These are phyloP conservation scores for Phlebiopsis flavidoalba DNA, from an alignment of 768 basidiomycete species.

Conservation along the genomic window DNA sequence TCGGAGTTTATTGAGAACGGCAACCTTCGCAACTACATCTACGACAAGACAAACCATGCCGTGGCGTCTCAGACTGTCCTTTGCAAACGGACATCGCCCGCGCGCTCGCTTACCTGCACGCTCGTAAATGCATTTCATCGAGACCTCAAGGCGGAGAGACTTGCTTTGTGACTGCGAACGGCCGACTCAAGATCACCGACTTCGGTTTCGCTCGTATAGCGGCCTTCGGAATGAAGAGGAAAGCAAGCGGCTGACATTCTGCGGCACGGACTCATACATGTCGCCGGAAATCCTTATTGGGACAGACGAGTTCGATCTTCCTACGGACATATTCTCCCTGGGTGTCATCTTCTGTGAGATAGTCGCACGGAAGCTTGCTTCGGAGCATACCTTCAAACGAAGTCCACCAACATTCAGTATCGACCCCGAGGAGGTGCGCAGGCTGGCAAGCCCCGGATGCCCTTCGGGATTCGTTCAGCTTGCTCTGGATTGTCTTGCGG, in stretches of 20 bases:
- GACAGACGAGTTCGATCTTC: conserved; percentile 86
- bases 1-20: conserved; percentile 93
- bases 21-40: conserved; percentile 88
- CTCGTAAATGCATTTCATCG: conserved; percentile 84
- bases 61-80: conserved; percentile 90
- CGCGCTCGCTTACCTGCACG: conserved; percentile 96
- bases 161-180: conserved; percentile 92
- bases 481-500: conserved; percentile 69
- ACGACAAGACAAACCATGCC: conserved; percentile 82
- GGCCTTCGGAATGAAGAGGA: conserved; percentile 89
- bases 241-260: conserved; percentile 77
- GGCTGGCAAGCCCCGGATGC: conserved; percentile 65
- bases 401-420: conserved; percentile 75
- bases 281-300: conserved; percentile 92
- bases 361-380: conserved; percentile 76
- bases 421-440: conserved; percentile 66
- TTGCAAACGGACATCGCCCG: conserved; percentile 93
- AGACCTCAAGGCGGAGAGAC: conserved; percentile 97
- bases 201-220: conserved; percentile 97
- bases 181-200: conserved; percentile 95
- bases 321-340: conserved; percentile 92
- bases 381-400: conserved; percentile 74
- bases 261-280: conserved; percentile 94
- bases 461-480: conserved; percentile 75
- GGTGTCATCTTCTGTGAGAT: conserved; percentile 95